These are phyloP conservation scores for Metschnikowia shivogae DNA, from an alignment of 805 yeast species.

Conservation along the genomic window DNA sequence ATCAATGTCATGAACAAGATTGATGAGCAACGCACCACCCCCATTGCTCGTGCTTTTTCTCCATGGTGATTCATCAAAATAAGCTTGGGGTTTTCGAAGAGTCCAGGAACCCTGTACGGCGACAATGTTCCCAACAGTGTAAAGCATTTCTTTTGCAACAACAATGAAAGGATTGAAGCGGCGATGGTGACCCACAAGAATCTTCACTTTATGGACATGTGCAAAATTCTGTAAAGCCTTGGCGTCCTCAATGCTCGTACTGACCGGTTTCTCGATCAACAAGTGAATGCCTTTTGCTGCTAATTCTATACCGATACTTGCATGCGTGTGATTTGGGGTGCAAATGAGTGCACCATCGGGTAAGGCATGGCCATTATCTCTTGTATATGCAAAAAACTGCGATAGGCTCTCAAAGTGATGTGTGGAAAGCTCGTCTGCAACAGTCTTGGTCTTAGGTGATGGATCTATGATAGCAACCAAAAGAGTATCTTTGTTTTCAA, in stretches of 20 bases:
- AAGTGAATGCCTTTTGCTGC: slow-evolving; percentile 32
- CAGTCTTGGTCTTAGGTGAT: slow-evolving; percentile 26
- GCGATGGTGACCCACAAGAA: slow-evolving; percentile 39
- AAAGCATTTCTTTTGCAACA: slow-evolving; percentile 27
- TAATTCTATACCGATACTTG: slow-evolving; percentile 26
- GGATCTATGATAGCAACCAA: slow-evolving; percentile 37
- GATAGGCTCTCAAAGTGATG: slow-evolving; percentile 23
- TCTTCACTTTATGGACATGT: slow-evolving; percentile 20
- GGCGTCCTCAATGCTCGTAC: slow-evolving; percentile 29
- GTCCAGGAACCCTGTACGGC: slow-evolving; percentile 41
- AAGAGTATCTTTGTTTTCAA: slow-evolving; percentile 21
- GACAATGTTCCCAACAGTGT: slow-evolving; percentile 27
- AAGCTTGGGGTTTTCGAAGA: slow-evolving; percentile 31
- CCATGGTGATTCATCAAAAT: slow-evolving; percentile 33
- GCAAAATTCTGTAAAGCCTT: slow-evolving; percentile 26
- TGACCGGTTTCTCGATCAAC: slow-evolving; percentile 37
- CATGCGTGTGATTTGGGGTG: slow-evolving; percentile 40
- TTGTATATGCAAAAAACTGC: slow-evolving; percentile 25
- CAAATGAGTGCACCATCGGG: slow-evolving; percentile 39
- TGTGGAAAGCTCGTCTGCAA: slow-evolving; percentile 26
- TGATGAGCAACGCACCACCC: slow-evolving; percentile 36
- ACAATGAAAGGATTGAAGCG: slow-evolving; percentile 39
- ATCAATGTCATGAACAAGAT: slow-evolving; percentile 38
- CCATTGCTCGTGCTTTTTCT: slow-evolving; percentile 25
- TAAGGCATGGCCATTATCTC: slow-evolving; percentile 14